Evolutionary conservation across 78 protist genomes (phyloP).

Genomic region (Dictyostelium capitatum): DNA sequence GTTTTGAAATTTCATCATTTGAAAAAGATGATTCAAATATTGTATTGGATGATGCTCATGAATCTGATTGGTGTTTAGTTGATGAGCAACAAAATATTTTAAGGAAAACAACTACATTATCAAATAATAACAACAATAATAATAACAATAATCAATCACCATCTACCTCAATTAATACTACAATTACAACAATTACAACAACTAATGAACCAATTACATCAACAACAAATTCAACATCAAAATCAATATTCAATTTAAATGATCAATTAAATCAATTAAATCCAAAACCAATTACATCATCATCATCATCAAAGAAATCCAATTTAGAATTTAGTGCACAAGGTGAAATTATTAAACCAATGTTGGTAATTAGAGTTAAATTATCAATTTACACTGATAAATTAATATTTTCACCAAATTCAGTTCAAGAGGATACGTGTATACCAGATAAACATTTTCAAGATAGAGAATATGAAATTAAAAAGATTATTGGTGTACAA

Average conservation of each 20-base stretch:
- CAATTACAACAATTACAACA: neutral
- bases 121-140: neutral
- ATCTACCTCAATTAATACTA: neutral
- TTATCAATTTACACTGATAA: constrained; percentile 12
- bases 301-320: neutral
- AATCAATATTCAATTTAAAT: neutral
- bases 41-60: constrained; percentile 43
- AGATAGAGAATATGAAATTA: constrained; percentile 30
- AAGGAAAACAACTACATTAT: neutral
- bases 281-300: neutral
- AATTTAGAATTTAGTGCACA: constrained; percentile 12
- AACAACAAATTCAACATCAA: neutral
- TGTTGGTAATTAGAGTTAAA: constrained; percentile 34
- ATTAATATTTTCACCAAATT: constrained; percentile 6
- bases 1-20: constrained; percentile 47
- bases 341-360: constrained; percentile 80
- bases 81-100: constrained; percentile 16
- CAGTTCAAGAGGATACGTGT: constrained; percentile 54
- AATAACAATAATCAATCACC: constrained; percentile 1
- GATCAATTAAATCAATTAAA: neutral
- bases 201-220: neutral
- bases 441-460: constrained; percentile 13
- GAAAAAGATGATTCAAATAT: neutral
- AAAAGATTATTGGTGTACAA: constrained; percentile 70
- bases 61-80: constrained; percentile 53